phyloP scores from a whole-genome alignment of 148 eudicot species.

The Cornus controversa region DNA sequence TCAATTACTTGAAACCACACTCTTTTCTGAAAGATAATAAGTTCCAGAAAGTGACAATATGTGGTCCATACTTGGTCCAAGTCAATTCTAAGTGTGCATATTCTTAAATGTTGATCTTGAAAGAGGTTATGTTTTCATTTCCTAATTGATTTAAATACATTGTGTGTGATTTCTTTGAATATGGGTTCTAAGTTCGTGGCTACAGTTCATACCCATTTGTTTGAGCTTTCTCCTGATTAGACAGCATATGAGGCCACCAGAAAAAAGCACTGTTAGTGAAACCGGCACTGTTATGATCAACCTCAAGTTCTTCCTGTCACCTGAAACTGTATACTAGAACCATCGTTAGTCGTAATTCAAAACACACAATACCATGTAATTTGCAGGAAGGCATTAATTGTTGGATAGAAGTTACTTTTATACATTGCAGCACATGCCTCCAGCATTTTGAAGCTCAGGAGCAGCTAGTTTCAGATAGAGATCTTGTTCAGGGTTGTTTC shows the following conservation, averaged over 20 bases:
- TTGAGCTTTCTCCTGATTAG: slow-evolving; percentile 7
- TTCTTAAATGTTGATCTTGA: too few relatives aligned
- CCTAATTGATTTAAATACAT: not conserved
- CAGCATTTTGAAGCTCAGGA: slow-evolving; percentile 15
- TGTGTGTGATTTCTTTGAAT: not conserved
- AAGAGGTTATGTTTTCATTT: too few relatives aligned
- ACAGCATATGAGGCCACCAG: slow-evolving; percentile 3
- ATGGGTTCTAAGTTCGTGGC: not conserved
- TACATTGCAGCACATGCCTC: slow-evolving; percentile 3
- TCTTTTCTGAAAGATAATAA: too few relatives aligned
- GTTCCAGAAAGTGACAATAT: too few relatives aligned
- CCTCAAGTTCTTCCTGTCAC: slow-evolving; percentile 1
- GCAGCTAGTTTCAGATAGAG: slow-evolving; percentile 16
- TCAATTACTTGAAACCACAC: not conserved
- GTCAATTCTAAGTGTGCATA: too few relatives aligned
- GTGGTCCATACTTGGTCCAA: too few relatives aligned
- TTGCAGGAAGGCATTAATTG: too few relatives aligned
- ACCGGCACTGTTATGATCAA: slow-evolving; percentile 10
- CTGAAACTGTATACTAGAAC: not conserved
- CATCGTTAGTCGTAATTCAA: not conserved
- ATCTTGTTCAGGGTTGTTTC: not conserved
- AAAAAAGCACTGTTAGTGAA: slow-evolving; percentile 7
- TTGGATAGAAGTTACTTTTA: too few relatives aligned
- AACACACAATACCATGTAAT: too few relatives aligned
- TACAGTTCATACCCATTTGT: slow-evolving; percentile 3